Evolutionary conservation across 345 rosid genomes (phyloP), one percentile per base, ranked within the genome.

Genomic region (Eucalyptus pauciflora): DNA sequence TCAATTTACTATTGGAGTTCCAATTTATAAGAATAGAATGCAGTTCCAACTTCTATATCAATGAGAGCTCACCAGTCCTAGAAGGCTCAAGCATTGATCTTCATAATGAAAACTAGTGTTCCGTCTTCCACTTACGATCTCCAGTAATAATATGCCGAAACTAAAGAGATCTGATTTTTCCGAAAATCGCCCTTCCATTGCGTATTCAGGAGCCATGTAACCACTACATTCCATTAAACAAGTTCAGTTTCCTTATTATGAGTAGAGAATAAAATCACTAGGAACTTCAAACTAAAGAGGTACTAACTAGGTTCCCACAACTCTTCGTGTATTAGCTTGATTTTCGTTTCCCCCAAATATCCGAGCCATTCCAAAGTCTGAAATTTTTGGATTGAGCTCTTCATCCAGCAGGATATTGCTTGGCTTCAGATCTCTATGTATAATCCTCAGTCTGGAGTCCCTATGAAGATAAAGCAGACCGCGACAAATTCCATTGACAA

Each of bases 151-250:
- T 25, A 94, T 93, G 7, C 95, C 94, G 5, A 93, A 91, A 76
- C 94, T 93, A 67, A 91, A 93, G 69, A 93, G 92, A 48, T 94
- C 92, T 6, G 49, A 94, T 88, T 93, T 94, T 86, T 93, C 91
- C 1, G 93, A 95, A 64, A 91, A 94, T 5, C 80, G 41, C 22
- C 94, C 97, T 88, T 50, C 67, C 87, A 94, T 92, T 89, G 93
- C 93, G 89, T 93, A 93, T 88, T 95, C 93, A 4, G 94, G 94
- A 43, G 95, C 88, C 96, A 94, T 95, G 46, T 93, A 95, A 13
- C 95, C 96, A 7, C 94, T 93, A 90, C 45, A 64, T 86, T 67
- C 5, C 51, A 51, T 15, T 22, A 51, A 52, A 81, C 17, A 62
- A 90, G 91, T 88, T 29, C 10, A 46, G 6, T 14, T 13, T n/a